phyloP scores from a whole-genome alignment of 2,329 filamentous ascomycete species.

The Chrysoporthe deuterocubensis region DNA sequence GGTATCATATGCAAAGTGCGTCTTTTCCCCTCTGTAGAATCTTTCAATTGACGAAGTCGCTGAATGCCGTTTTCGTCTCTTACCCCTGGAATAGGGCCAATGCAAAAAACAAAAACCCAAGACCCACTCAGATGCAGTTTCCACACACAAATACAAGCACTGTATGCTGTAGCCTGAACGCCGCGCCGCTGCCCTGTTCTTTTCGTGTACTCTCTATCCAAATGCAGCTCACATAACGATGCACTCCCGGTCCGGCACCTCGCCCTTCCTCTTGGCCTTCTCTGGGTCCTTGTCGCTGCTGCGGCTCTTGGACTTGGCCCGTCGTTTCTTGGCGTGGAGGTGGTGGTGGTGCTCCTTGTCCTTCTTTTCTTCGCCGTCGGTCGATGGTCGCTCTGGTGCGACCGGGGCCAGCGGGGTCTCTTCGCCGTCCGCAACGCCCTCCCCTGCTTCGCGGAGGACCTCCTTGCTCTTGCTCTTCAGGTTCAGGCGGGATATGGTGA shows the following conservation, averaged over 20 bases:
- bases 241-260: conserved; percentile 52
- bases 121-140: conserved; percentile 13
- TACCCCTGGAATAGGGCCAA: neutral
- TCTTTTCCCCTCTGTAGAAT: conserved; percentile 4
- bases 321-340: conserved; percentile 41
- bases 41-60: conserved; percentile 6
- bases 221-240: conserved; percentile 46
- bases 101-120: neutral
- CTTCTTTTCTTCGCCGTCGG: conserved; percentile 29
- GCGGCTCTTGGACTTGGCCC: conserved; percentile 42
- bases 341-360: conserved; percentile 35
- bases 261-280: conserved; percentile 41
- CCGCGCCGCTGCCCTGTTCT: conserved; percentile 12
- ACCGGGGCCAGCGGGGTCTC: conserved; percentile 23
- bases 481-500: conserved; percentile 60
- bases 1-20: conserved; percentile 28
- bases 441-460: conserved; percentile 40
- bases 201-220: neutral
- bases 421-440: conserved; percentile 26
- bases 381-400: conserved; percentile 23
- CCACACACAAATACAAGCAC: conserved; percentile 12
- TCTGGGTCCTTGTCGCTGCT: conserved; percentile 37
- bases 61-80: neutral
- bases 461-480: conserved; percentile 59
- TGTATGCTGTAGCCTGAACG: conserved; percentile 19